Evolutionary conservation across 106 monocot genomes (phyloP).

Genomic region (Phalaenopsis aphrodite): DNA sequence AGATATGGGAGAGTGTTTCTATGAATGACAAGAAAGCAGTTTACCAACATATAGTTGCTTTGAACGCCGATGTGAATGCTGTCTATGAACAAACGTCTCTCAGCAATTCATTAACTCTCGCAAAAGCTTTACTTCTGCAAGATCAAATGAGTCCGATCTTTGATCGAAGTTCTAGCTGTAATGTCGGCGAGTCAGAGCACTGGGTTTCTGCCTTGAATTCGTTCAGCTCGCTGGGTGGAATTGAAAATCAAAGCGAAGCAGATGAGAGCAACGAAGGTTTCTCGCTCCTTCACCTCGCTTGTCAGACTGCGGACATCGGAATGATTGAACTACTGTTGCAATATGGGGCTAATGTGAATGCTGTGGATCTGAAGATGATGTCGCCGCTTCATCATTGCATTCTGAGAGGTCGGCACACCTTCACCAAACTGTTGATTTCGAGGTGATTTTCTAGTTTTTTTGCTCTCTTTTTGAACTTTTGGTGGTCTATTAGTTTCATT

Average conservation of each 20-base stretch:
- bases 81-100: constrained; percentile 36
- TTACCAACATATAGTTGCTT: constrained; percentile 70
- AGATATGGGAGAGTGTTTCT: constrained; percentile 61
- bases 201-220: constrained; percentile 28
- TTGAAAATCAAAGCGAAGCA: constrained; percentile 23
- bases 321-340: constrained; percentile 98
- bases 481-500: background rate
- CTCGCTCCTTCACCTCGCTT: constrained; percentile 90
- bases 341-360: constrained; percentile 84
- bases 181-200: constrained; percentile 23
- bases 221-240: constrained; percentile 19
- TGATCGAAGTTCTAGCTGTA: constrained; percentile 26
- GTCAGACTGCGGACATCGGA: constrained; percentile 76
- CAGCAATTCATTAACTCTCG: constrained; percentile 41
- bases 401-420: constrained; percentile 45
- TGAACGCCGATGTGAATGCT: constrained; percentile 68
- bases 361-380: constrained; percentile 46
- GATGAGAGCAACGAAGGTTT: constrained; percentile 56
- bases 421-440: constrained; percentile 62
- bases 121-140: constrained; percentile 65
- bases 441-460: constrained; percentile 35
- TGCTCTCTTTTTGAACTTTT: too few relatives aligned
- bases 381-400: constrained; percentile 88
- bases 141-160: constrained; percentile 31
- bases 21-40: constrained; percentile 82